Conservation (phyloP, 2,329 filamentous ascomycete species). For the Elsinoe fawcettii region DNA sequence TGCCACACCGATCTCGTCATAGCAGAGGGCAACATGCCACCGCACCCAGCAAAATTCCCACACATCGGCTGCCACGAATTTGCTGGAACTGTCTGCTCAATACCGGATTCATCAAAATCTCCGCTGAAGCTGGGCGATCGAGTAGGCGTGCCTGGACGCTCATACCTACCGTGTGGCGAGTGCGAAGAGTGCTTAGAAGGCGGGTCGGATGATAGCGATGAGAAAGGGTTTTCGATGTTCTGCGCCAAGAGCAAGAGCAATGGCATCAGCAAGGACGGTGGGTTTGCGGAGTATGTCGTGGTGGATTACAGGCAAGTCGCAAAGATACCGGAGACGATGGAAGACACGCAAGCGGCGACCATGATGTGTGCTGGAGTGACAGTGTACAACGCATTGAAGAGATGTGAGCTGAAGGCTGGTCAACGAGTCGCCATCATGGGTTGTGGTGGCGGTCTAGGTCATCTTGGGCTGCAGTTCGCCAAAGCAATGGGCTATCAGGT, state of each 20-base stretch:
- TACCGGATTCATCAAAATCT: slow-evolving; percentile 22
- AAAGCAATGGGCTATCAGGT: slow-evolving; percentile 31
- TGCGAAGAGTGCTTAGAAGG: slow-evolving; percentile 36
- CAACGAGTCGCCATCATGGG: slow-evolving; percentile 36
- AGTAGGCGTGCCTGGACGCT: slow-evolving; percentile 37
- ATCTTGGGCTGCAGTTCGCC: slow-evolving; percentile 28
- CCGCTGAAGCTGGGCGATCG: slow-evolving; percentile 27
- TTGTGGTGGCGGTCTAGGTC: slow-evolving; percentile 30
- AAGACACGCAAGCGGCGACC: slow-evolving; percentile 33
- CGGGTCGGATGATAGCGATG: slow-evolving; percentile 29
- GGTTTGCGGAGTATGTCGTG: slow-evolving; percentile 38
- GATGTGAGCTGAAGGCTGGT: slow-evolving; percentile 27
- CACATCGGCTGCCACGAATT: slow-evolving; percentile 42
- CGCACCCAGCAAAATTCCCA: slow-evolving; percentile 34
- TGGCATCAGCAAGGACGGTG: slow-evolving; percentile 31
- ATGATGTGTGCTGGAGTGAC: slow-evolving; percentile 41
- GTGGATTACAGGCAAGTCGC: slow-evolving; percentile 36
- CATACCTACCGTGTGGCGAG: slow-evolving; percentile 35
- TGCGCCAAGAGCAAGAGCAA: slow-evolving; percentile 30
- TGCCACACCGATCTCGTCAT: slow-evolving; percentile 40
- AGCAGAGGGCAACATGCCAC: slow-evolving; percentile 30
- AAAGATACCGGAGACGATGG: slow-evolving; percentile 29
- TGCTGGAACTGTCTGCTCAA: slow-evolving; percentile 37
- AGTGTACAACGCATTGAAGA: slow-evolving; percentile 36
- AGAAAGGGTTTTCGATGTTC: slow-evolving; percentile 35